phyloP scores from a whole-genome alignment of 805 yeast genomes.

The Ogataea naganishii region DNA sequence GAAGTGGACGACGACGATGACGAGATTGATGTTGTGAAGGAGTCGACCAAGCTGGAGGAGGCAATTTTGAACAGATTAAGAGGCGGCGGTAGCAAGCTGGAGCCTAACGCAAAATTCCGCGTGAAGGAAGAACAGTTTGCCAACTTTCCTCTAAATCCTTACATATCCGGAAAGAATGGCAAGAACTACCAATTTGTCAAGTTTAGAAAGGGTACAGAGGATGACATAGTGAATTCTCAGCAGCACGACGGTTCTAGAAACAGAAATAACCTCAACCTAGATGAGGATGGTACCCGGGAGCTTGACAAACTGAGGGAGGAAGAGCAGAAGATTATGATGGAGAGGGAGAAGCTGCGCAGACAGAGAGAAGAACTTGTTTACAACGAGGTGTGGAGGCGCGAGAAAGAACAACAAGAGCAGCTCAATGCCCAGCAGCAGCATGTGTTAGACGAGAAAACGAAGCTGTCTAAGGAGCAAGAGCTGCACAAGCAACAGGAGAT shows the following conservation, averaged over 20 bases:
- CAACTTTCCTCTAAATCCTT: slow-evolving; percentile 22
- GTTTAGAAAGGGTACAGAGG: slow-evolving; percentile 18
- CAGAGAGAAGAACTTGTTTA: slow-evolving; percentile 24
- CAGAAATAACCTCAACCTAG: slow-evolving; percentile 5
- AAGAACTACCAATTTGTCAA: slow-evolving; percentile 23
- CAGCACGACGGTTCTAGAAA: slow-evolving; percentile 13
- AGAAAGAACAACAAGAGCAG: slow-evolving; percentile 11
- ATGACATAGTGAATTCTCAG: slow-evolving; percentile 19
- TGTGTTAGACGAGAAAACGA: slow-evolving; percentile 21
- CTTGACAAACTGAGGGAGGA: slow-evolving; percentile 7
- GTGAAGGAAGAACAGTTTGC: slow-evolving; percentile 18
- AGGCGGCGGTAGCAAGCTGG: slow-evolving; percentile 4
- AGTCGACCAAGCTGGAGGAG: slow-evolving; percentile 8
- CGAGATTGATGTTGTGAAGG: slow-evolving; percentile 3
- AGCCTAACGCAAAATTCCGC: slow-evolving; percentile 6
- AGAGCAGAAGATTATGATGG: slow-evolving; percentile 18
- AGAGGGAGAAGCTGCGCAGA: slow-evolving; percentile 18
- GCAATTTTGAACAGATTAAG: slow-evolving; percentile 6
- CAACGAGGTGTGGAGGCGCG: slow-evolving; percentile 23
- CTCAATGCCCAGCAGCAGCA: slow-evolving; percentile 15
- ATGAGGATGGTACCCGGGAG: slow-evolving; percentile 8
- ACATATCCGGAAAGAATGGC: slow-evolving; percentile 19
- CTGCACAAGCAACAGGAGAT: slow-evolving; percentile 16
- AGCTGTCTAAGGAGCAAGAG: slow-evolving; percentile 17
- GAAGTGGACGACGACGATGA: slow-evolving; percentile 10